These are phyloP conservation scores for Dactylellina drechsleri DNA, from an alignment of 2,329 filamentous ascomycete species.

Conservation along the genomic window DNA sequence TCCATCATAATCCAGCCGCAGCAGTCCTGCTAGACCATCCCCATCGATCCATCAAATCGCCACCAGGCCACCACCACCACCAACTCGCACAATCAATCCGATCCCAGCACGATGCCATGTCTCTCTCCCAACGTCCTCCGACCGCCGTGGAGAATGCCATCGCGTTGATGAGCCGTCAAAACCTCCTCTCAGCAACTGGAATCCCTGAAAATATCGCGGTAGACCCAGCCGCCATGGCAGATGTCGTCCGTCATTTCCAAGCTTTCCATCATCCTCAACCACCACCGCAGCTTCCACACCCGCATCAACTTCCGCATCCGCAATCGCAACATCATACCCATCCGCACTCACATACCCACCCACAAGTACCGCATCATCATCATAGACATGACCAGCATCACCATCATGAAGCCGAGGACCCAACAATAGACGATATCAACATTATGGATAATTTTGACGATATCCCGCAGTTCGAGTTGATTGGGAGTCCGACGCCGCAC, in stretches of 20 bases:
- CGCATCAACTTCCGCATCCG: slow-evolving; percentile 13
- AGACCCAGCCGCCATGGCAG: slow-evolving; percentile 56
- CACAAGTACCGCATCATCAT: slow-evolving; percentile 5
- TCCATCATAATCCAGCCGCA: slow-evolving; percentile 11
- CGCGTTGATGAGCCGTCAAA: slow-evolving; percentile 15
- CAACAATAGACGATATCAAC: slow-evolving; percentile 47
- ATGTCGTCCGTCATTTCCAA: slow-evolving; percentile 50
- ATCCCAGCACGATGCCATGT: slow-evolving; percentile 52
- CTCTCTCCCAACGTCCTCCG: slow-evolving; percentile 37
- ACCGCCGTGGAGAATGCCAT: slow-evolving; percentile 35
- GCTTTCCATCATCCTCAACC: slow-evolving; percentile 49
- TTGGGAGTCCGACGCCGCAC: slow-evolving; percentile 22
- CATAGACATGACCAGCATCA: slow-evolving; percentile 30
- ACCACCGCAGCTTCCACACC: slow-evolving; percentile 37
- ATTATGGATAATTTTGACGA: slow-evolving; percentile 48
- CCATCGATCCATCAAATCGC: slow-evolving; percentile 43
- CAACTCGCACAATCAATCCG: slow-evolving; percentile 53
- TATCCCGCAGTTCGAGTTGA: slow-evolving; percentile 43
- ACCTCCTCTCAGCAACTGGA: slow-evolving; percentile 11
- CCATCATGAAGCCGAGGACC: slow-evolving; percentile 20
- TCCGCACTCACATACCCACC: slow-evolving; percentile 13
- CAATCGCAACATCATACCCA: slow-evolving; percentile 20
- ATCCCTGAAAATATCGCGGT: slow-evolving; percentile 53
- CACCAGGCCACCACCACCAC: slow-evolving; percentile 50
- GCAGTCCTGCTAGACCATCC: slow-evolving; percentile 31